Base-by-base conservation (phyloP, 805 yeast species). In the Candida yuanshanica region DNA sequence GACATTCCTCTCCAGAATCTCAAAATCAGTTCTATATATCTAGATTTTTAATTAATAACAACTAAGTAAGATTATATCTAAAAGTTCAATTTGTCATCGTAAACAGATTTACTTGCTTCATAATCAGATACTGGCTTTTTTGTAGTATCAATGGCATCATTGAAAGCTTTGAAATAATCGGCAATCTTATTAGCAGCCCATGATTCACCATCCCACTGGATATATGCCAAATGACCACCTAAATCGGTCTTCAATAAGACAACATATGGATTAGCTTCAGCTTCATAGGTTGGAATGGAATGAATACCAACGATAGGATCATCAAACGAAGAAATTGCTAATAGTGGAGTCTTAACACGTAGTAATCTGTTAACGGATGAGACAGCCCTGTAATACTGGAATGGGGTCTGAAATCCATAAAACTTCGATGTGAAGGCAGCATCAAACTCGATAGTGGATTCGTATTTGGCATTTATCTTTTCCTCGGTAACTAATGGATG, bases 181-280 rank as follows among this genome's bases (percentile, higher is more conserved):
- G 63, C 63, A 27, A 74, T 62, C 38, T 70, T 69, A 23, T 62
- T 57, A 10, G 66, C 58, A 29, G 68, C 72, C 80, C 81, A 75
- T 38, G 75, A 66, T 23, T 68, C 63, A 29, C 71, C 67, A 33
- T 70, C 59, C 7, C 55, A 49, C 41, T 72, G 66, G 31, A 74
- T 53, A 42, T 65, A 75, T 1, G 75, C 83, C 54, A 82, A 68
- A 56, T 83, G 93, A 7, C 91, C 91, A 48, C 93, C 93, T 12
- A 78, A 55, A 39, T 79, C 75, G 1, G 87, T 74, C 35, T 75
- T 72, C 5, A 77, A 65, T 60, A 80, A 61, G 24, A 74, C 64
- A 20, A 79, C 61, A 53, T 73, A 79, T 13, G 89, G 88, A 46
- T 82, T 81, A 23, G 66, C 59, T 29, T 55, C 46, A 16, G 74